Base-by-base conservation (phyloP, 2,329 filamentous ascomycete species). In the Xylariaceae sp. region DNA sequence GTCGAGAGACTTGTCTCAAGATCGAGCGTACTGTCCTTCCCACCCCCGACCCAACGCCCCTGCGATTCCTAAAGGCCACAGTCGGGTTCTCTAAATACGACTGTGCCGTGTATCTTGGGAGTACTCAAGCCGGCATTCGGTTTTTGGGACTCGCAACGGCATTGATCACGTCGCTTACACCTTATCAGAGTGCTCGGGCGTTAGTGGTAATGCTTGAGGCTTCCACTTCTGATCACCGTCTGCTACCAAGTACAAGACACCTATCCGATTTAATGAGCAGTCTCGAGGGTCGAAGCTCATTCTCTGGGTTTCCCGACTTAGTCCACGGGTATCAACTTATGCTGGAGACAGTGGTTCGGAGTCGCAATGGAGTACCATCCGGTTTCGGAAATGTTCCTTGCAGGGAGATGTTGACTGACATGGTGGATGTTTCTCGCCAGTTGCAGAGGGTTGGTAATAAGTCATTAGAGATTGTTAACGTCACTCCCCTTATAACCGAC, bases 121-220 rank as follows among this genome's bases (percentile, higher is more conserved):
- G 39, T 16, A 44, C 32, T 13, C 39, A 42, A 19, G 43, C 39
- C 17, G 43, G 43, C 11, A 11, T 45, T n/a, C 43, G 32, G 16
- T 45, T 45, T 16, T 37, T 45, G 1, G 39, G 18, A 2, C 22
- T 42, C 4, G 39, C 43, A 4, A 22, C 39, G 1, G 35, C 39
- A 24, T 39, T 45, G 3, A 15, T 45, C 3, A 29, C 39, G 26
- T 37, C 28, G 7, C 2, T 42, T 4, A 1, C 6, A 6, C 8
- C 4, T 4, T 16, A 6, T 19, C 4, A 19, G 0, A 29, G 35
- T 33, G 39, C 39, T 11, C n/a, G 30, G 1, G 26, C 28, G 9
- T 18, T 45, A 11, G 7, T 18, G 7, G 8, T 29, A 12, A 45
- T 45, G 43, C 31, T 45, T 12, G 36, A 37, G 34, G 19, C 4